Evolutionary conservation across 2,329 filamentous ascomycete genomes (phyloP).

Genomic region (Penicillium occitanis): DNA sequence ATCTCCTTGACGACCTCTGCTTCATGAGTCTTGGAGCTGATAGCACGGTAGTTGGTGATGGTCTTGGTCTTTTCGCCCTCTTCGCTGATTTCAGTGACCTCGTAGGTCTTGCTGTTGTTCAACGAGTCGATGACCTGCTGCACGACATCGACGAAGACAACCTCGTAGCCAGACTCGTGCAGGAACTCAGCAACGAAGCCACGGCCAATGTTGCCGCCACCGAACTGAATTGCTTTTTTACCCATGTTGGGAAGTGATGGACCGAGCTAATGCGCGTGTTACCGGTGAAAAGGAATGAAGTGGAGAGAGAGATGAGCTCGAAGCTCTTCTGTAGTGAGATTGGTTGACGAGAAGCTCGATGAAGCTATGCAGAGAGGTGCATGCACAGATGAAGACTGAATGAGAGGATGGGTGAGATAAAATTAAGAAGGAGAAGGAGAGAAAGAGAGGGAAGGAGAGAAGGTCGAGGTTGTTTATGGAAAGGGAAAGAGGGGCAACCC

Average conservation of each 20-base stretch:
- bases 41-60: conserved; percentile 93
- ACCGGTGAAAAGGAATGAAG: conserved; percentile 1
- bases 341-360: neutral
- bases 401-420: neutral
- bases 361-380: neutral
- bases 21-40: conserved; percentile 90
- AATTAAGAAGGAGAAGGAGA: conserved; percentile 13
- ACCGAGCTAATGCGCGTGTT: neutral
- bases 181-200: conserved; percentile 90
- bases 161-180: conserved; percentile 91
- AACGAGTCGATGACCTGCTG: conserved; percentile 77
- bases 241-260: conserved; percentile 15
- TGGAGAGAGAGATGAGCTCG: neutral
- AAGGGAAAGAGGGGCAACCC: conserved; percentile 20
- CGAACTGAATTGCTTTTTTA: conserved; percentile 75
- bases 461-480: conserved; percentile 23
- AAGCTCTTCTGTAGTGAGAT: neutral
- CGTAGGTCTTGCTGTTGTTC: conserved; percentile 74
- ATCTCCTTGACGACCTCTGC: conserved; percentile 81
- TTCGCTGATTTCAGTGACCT: conserved; percentile 86
- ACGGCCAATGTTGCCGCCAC: conserved; percentile 81
- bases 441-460: conserved; percentile 13
- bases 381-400: neutral
- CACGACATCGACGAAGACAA: conserved; percentile 94
- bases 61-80: conserved; percentile 77